phyloP scores from a whole-genome alignment of 345 rosid species.

The Hevea brasiliensis region DNA sequence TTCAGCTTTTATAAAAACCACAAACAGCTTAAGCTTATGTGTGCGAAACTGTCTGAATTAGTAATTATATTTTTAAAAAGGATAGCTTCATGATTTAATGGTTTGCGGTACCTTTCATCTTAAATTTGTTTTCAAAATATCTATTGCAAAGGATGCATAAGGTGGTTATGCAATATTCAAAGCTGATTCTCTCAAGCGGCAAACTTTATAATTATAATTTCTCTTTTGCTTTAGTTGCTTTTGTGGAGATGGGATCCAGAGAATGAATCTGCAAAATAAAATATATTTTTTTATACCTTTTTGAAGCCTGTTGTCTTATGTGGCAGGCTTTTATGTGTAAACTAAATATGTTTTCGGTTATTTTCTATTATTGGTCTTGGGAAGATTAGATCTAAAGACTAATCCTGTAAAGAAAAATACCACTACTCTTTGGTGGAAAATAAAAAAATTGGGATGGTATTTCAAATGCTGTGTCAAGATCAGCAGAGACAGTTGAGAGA shows the following conservation, averaged over 20 bases:
- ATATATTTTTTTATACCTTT: not conserved
- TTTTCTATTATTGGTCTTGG: slow-evolving; percentile 1
- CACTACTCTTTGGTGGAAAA: not conserved
- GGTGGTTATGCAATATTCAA: not conserved
- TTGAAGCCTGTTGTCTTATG: slow-evolving; percentile 5
- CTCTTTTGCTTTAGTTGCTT: not conserved
- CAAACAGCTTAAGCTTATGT: not conserved
- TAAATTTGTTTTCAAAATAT: not conserved
- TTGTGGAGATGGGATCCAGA: not conserved
- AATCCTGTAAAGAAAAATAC: not conserved
- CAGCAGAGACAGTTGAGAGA: not conserved
- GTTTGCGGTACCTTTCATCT: not conserved
- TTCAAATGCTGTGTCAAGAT: not conserved
- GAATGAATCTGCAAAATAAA: not conserved
- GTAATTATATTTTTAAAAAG: not conserved
- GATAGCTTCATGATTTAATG: not conserved
- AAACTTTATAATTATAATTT: not conserved
- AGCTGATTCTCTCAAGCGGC: slow-evolving; percentile 1
- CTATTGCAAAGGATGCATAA: not conserved
- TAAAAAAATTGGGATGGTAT: not conserved
- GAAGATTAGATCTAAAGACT: slow-evolving; percentile 10
- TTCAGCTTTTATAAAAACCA: not conserved
- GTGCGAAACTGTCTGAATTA: not conserved
- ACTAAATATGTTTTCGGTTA: not conserved
- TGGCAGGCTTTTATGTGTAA: slow-evolving; percentile 9